Evolutionary conservation across 495 filamentous ascomycete genomes (phyloP).

Genomic region (Friedmanniomyces endolithicus): DNA sequence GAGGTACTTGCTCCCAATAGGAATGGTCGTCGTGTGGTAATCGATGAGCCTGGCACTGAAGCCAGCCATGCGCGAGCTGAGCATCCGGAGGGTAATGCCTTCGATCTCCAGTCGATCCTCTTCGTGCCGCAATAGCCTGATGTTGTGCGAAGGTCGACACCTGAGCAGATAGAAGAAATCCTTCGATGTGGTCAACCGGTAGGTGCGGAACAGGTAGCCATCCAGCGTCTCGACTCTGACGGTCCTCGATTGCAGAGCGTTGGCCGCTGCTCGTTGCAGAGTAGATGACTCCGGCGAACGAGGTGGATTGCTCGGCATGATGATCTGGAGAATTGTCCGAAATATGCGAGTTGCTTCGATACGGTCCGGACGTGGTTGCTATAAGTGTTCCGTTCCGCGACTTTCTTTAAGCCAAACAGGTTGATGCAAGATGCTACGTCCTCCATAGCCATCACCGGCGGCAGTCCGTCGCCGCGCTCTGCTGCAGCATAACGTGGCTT

Average conservation of each 20-base stretch:
- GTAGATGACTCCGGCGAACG: constrained; percentile 19
- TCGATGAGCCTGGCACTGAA: constrained; percentile 42
- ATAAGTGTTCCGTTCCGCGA: not conserved
- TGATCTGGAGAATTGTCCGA: constrained; percentile 1
- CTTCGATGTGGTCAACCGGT: constrained; percentile 42
- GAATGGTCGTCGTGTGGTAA: constrained; percentile 33
- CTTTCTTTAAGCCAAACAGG: not conserved
- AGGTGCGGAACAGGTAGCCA: constrained; percentile 43
- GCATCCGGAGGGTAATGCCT: constrained; percentile 39
- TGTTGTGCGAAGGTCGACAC: constrained; percentile 38
- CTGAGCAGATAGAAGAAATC: constrained; percentile 42
- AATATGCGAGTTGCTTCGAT: constrained; percentile 3
- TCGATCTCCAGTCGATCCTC: constrained; percentile 44
- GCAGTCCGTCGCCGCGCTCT: not conserved
- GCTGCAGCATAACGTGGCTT: not conserved
- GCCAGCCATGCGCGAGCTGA: constrained; percentile 35
- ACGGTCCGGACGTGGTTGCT: constrained; percentile 4
- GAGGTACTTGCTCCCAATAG: constrained; percentile 37
- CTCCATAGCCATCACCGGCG: not conserved
- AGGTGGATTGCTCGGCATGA: constrained; percentile 18
- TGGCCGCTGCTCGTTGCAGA: constrained; percentile 36
- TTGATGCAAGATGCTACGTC: not conserved
- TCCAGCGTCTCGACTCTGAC: constrained; percentile 36
- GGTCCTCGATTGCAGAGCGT: constrained; percentile 31
- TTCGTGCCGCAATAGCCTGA: constrained; percentile 47